phyloP scores from a whole-genome alignment of 2,329 filamentous ascomycete species.

The Ciborinia camelliae region DNA sequence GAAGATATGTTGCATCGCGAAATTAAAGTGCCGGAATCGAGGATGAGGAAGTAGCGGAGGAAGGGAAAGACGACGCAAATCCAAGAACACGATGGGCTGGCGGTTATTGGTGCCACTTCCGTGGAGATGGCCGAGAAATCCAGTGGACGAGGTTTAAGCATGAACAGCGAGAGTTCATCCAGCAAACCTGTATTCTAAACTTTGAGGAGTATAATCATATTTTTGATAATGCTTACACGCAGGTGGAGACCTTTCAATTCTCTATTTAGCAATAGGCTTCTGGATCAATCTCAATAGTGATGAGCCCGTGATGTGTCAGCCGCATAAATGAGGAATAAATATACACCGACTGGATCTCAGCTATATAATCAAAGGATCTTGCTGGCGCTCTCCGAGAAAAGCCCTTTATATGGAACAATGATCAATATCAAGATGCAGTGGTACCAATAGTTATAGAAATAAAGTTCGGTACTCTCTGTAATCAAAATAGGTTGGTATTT shows the following conservation, averaged over 20 bases:
- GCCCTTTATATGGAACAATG: not conserved
- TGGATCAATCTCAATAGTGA: not conserved
- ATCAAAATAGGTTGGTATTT: not conserved
- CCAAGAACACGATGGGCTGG: slow-evolving; percentile 72
- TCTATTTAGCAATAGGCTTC: not conserved
- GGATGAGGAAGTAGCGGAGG: slow-evolving; percentile 63
- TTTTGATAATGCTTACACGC: not conserved
- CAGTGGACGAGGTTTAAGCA: not conserved
- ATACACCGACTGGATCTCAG: not conserved
- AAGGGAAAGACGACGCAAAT: slow-evolving; percentile 62
- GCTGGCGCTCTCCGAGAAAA: not conserved
- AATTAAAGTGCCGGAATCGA: slow-evolving; percentile 72
- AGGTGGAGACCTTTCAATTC: not conserved
- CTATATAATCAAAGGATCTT: not conserved
- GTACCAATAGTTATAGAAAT: not conserved
- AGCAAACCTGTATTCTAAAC: not conserved
- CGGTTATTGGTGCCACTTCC: slow-evolving; percentile 63
- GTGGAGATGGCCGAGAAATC: slow-evolving; percentile 24
- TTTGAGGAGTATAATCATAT: not conserved
- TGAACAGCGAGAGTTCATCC: not conserved
- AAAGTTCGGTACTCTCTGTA: not conserved
- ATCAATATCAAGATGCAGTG: not conserved
- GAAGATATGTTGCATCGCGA: slow-evolving; percentile 60
- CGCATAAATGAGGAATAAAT: not conserved
- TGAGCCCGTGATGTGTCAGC: not conserved